phyloP scores from a whole-genome alignment of 2,329 filamentous ascomycete species.

The Ophiosphaerella narmari region DNA sequence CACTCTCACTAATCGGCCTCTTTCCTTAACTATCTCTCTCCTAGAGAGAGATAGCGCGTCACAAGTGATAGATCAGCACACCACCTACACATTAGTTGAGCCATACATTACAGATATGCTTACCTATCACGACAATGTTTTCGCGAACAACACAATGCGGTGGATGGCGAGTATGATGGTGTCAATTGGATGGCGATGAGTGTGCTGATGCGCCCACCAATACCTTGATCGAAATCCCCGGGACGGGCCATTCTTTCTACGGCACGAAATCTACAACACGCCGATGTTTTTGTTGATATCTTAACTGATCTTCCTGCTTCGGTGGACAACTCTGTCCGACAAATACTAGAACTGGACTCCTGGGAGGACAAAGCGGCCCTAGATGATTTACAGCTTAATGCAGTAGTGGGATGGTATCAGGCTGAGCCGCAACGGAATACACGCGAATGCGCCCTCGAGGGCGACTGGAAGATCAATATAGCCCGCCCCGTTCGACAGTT shows the following conservation, averaged over 20 bases:
- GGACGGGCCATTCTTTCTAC: neutral
- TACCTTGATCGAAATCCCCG: neutral
- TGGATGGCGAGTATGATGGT: neutral
- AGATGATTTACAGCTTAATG: too few species aligned
- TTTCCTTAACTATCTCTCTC: constrained; percentile 37
- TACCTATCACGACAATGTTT: constrained; percentile 27
- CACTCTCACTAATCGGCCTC: constrained; percentile 44
- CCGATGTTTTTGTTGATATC: too few species aligned
- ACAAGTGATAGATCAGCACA: constrained; percentile 35
- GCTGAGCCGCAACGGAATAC: too few species aligned
- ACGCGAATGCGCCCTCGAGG: too few species aligned
- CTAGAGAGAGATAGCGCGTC: constrained; percentile 44
- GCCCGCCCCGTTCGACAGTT: too few species aligned
- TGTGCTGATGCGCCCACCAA: neutral
- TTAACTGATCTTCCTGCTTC: too few species aligned
- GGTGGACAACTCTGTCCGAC: too few species aligned
- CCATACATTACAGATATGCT: constrained; percentile 41
- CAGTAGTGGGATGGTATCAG: too few species aligned
- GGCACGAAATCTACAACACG: too few species aligned
- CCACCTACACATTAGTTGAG: constrained; percentile 39
- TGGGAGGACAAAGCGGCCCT: too few species aligned
- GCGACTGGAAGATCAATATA: too few species aligned
- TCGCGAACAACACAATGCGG: neutral
- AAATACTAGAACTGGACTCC: too few species aligned
- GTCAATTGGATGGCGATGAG: neutral